phyloP scores from a whole-genome alignment of 2,329 filamentous ascomycete genomes.

The Nemania sp. region DNA sequence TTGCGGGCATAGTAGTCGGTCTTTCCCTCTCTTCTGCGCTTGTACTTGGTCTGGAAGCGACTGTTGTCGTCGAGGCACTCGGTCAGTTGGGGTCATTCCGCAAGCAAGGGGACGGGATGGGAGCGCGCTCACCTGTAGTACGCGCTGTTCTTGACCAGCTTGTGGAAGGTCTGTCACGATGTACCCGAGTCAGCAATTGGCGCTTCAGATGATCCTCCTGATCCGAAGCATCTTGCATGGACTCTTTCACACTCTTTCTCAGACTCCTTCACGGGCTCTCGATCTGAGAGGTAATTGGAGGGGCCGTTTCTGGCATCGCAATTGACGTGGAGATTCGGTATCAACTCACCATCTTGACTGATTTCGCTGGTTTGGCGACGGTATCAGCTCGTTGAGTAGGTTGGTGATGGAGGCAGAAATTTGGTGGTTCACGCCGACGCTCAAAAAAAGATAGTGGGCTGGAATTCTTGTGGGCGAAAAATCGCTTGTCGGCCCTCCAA shows the following conservation, averaged over 20 bases:
- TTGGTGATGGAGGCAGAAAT: slow-evolving; percentile 25
- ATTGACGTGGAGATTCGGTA: slow-evolving; percentile 40
- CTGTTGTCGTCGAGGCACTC: slow-evolving; percentile 51
- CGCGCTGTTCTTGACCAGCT: slow-evolving; percentile 94
- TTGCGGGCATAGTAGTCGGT: slow-evolving; percentile 99
- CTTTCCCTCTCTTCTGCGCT: slow-evolving; percentile 93
- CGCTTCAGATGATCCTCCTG: slow-evolving; percentile 79
- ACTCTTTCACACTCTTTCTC: slow-evolving; percentile 56
- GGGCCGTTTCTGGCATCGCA: slow-evolving; percentile 41
- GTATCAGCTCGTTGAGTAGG: slow-evolving; percentile 34
- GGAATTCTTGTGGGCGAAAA: slow-evolving; percentile 45
- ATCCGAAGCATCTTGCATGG: slow-evolving; percentile 99
- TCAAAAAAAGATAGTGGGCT: slow-evolving; percentile 34
- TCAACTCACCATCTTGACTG: slow-evolving; percentile 73
- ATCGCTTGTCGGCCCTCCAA: slow-evolving; percentile 37
- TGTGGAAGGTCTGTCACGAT: slow-evolving; percentile 77
- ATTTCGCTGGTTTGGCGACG: slow-evolving; percentile 50
- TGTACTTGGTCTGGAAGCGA: slow-evolving; percentile 99
- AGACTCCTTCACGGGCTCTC: not conserved
- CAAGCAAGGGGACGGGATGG: too few species aligned
- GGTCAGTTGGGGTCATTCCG: slow-evolving; percentile 31
- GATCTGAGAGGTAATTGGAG: slow-evolving; percentile 33
- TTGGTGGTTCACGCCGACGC: slow-evolving; percentile 20
- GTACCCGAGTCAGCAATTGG: slow-evolving; percentile 98
- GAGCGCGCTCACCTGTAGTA: slow-evolving; percentile 85